phyloP scores from a whole-genome alignment of 148 eudicot genomes.

The Persicaria tinctoria region DNA sequence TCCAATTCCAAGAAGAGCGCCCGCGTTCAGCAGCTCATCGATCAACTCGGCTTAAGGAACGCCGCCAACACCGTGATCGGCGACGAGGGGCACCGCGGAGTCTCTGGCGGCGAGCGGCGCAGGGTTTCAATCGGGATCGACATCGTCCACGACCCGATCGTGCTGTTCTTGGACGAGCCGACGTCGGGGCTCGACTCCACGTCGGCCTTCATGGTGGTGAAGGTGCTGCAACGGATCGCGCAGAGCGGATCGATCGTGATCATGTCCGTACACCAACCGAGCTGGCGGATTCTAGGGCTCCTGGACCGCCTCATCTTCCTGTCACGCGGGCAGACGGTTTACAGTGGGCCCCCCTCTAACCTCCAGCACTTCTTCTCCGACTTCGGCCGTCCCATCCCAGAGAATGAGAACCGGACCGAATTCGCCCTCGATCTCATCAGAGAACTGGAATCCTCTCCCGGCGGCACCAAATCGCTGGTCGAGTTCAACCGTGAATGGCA shows the following conservation, averaged over 20 bases:
- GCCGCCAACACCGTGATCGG: conserved; percentile 88
- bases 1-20: conserved; percentile 60
- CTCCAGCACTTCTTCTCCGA: conserved; percentile 49
- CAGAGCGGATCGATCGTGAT: conserved; percentile 81
- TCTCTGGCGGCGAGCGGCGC: conserved; percentile 82
- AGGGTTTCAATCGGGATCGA: conserved; percentile 84
- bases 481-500: conserved; percentile 80
- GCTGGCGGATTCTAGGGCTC: conserved; percentile 59
- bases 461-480: conserved; percentile 53
- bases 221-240: conserved; percentile 71
- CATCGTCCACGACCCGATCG: conserved; percentile 79
- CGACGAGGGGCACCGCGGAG: conserved; percentile 90
- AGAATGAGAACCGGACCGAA: conserved; percentile 74
- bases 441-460: conserved; percentile 69
- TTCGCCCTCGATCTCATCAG: conserved; percentile 70
- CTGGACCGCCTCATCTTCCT: conserved; percentile 61
- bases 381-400: conserved; percentile 71
- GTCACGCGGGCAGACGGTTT: conserved; percentile 76
- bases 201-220: conserved; percentile 77
- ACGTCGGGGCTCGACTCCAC: conserved; percentile 89
- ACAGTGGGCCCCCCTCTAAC: conserved; percentile 49
- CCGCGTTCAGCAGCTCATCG: conserved; percentile 66
- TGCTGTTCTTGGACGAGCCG: conserved; percentile 80
- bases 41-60: conserved; percentile 64
- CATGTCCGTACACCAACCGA: conserved; percentile 87